Percentiles rank a stretch among this genome's conserved stretches.
phyloP scores from a whole-genome alignment of 2,329 filamentous ascomycete genomes.

The Fusarium floridanum region DNA sequence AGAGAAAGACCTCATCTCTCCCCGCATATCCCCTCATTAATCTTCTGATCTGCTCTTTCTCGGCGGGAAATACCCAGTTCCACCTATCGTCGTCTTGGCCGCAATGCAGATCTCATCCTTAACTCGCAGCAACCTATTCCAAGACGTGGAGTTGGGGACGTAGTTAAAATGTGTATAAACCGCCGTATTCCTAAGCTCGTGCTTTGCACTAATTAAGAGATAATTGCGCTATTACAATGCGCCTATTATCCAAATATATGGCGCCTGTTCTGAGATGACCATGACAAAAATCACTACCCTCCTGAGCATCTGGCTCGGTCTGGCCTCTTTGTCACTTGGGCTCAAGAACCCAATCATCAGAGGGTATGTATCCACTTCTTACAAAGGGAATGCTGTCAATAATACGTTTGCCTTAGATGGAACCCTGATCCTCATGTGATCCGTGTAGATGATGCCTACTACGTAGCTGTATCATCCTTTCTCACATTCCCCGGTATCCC shows the following conservation, averaged over 20 bases:
- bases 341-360: constrained; percentile 10
- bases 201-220: neutral
- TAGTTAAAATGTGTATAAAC: neutral
- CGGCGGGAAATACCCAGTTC: neutral
- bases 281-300: neutral
- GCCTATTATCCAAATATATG: neutral
- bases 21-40: neutral
- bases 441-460: constrained; percentile 29
- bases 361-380: neutral
- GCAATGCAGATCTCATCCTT: neutral
- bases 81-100: neutral
- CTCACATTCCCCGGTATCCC: constrained; percentile 36
- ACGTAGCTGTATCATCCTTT: constrained; percentile 36
- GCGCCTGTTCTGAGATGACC: neutral
- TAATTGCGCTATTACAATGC: neutral
- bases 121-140: neutral
- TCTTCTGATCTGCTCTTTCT: neutral
- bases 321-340: neutral
- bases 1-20: neutral
- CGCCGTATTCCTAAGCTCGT: neutral
- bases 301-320: neutral
- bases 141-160: neutral
- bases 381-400: neutral
- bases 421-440: constrained; percentile 37
- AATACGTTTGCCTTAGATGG: neutral